A percentile compares a stretch with the other conserved stretches of the same genome.
Conservation (phyloP, 257 asterid genomes). For the Apocynum venetum region DNA sequence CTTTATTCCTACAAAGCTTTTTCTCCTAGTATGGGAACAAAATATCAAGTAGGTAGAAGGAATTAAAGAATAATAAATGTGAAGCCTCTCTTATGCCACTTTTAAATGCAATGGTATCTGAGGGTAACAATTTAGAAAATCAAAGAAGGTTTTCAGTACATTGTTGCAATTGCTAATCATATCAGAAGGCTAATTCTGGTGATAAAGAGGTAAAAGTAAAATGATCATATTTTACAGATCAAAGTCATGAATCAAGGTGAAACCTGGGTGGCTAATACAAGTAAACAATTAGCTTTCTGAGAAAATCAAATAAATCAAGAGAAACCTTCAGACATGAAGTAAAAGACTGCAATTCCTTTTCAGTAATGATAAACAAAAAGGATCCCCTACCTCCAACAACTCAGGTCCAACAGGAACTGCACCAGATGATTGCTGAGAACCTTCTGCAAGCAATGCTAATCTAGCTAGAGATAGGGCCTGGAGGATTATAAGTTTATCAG, state of each 20-base stretch:
- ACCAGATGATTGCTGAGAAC: slow-evolving; percentile 45
- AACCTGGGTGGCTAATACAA: background rate
- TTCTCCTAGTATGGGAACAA: slow-evolving; percentile 5
- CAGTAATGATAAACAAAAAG: slow-evolving; percentile 9
- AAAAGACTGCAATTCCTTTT: slow-evolving; percentile 1
- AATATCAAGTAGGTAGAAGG: background rate
- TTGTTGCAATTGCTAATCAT: background rate
- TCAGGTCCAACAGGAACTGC: slow-evolving; percentile 51
- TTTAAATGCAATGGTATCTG: background rate
- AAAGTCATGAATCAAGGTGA: slow-evolving; percentile 4
- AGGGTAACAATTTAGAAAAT: background rate
- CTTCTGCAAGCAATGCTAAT: slow-evolving; percentile 64
- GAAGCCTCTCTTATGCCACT: background rate
- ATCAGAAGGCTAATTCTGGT: background rate
- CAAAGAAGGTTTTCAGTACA: background rate
- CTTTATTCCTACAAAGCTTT: background rate
- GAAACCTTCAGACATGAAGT: background rate
- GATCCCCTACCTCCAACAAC: slow-evolving; percentile 52
- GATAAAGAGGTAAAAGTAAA: background rate
- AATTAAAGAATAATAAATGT: background rate
- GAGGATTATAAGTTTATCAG: background rate
- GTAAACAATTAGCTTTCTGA: background rate
- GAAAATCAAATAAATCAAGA: background rate
- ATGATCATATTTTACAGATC: slow-evolving; percentile 2
- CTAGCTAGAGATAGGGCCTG: slow-evolving; percentile 85